phyloP scores from a whole-genome alignment of 2,329 filamentous ascomycete species.

The Stachybotrys elegans region DNA sequence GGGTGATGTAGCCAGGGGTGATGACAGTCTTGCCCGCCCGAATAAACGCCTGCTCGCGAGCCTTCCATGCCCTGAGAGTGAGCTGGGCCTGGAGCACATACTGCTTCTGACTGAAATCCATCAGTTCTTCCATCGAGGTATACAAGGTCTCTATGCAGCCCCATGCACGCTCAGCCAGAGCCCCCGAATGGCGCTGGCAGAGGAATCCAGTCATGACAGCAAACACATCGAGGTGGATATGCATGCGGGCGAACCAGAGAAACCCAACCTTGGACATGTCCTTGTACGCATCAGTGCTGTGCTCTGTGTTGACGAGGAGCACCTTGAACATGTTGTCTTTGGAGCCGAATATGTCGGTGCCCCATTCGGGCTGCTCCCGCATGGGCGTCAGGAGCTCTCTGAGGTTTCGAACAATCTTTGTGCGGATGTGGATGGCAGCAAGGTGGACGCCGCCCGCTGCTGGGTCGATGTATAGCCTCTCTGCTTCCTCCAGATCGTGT shows the following conservation, averaged over 20 bases:
- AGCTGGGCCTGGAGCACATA: constrained; percentile 41
- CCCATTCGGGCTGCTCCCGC: constrained; percentile 42
- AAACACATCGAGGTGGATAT: constrained; percentile 54
- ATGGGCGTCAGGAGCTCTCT: constrained; percentile 41
- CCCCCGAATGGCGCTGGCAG: constrained; percentile 41
- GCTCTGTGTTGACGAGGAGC: constrained; percentile 42
- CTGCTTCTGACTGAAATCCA: constrained; percentile 40
- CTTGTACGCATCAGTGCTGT: constrained; percentile 39
- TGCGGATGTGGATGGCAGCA: constrained; percentile 42
- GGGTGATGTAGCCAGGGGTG: constrained; percentile 40
- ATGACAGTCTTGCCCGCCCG: constrained; percentile 32
- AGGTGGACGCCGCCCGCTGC: constrained; percentile 48
- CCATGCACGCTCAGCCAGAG: constrained; percentile 51
- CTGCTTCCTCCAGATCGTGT: constrained; percentile 35
- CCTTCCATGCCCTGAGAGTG: constrained; percentile 47
- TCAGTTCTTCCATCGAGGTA: constrained; percentile 43
- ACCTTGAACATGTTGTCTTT: constrained; percentile 54
- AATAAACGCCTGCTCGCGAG: constrained; percentile 37
- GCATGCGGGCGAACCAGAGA: constrained; percentile 48
- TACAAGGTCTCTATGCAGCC: constrained; percentile 40
- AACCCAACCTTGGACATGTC: constrained; percentile 41
- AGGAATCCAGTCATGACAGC: constrained; percentile 51
- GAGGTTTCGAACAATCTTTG: constrained; percentile 45
- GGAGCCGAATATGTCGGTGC: constrained; percentile 41
- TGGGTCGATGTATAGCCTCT: constrained; percentile 46